Percentiles rank a stretch among this genome's conserved stretches.
These are phyloP conservation scores for Martiniozyma abietophila DNA, from an alignment of 805 yeast species.

Conservation along the genomic window DNA sequence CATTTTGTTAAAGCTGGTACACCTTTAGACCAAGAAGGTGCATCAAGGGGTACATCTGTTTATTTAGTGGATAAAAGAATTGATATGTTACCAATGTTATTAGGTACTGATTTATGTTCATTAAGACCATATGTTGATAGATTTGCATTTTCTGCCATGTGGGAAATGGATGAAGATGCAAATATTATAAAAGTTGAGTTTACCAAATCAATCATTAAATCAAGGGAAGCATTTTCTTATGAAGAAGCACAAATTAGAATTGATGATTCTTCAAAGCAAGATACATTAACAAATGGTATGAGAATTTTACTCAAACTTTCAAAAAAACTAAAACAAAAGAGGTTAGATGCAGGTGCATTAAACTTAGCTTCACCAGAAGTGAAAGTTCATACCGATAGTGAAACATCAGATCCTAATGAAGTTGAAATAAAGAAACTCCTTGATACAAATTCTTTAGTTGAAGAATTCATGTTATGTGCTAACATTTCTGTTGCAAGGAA, in stretches of 20 bases:
- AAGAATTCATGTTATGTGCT: conserved; percentile 96
- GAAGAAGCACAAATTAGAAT: conserved; percentile 88
- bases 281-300: conserved; percentile 85
- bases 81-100: conserved; percentile 92
- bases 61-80: conserved; percentile 96
- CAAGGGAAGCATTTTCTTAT: conserved; percentile 91
- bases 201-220: conserved; percentile 81
- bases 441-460: conserved; percentile 93
- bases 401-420: conserved; percentile 92
- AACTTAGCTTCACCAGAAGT: conserved; percentile 97
- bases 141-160: conserved; percentile 87
- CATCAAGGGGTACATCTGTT: conserved; percentile 94
- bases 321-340: conserved; percentile 70
- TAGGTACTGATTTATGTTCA: conserved; percentile 95
- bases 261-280: conserved; percentile 67
- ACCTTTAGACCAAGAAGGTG: conserved; percentile 91
- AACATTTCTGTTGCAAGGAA: conserved; percentile 92
- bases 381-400: conserved; percentile 93
- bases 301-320: conserved; percentile 73
- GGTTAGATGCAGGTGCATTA: conserved; percentile 92
- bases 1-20: conserved; percentile 93
- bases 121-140: conserved; percentile 92
- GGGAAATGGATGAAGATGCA: conserved; percentile 90
- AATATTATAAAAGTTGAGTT: conserved; percentile 70
- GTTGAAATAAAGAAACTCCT: conserved; percentile 83